Conservation (phyloP, 805 yeast genomes). For the Saccharomycopsis lassenensis region DNA sequence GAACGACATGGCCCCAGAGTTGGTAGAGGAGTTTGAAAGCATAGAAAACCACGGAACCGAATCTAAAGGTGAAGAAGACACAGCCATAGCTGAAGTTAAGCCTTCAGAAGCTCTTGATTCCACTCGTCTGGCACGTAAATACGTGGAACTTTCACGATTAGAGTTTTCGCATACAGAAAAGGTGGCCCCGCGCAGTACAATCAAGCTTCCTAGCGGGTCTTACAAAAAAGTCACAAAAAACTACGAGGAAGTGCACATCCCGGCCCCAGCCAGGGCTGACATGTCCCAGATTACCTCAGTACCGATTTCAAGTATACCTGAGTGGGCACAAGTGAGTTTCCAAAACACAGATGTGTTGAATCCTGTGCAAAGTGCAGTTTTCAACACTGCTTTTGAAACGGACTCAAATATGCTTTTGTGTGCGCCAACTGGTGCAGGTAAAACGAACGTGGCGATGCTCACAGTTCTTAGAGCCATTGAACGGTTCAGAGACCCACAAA, state of each 20-base stretch:
- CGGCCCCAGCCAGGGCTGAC: conserved; percentile 56
- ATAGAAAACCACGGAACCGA: conserved; percentile 24
- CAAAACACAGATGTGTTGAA: conserved; percentile 61
- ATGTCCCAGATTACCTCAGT: conserved; percentile 13
- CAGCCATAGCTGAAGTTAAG: conserved; percentile 7
- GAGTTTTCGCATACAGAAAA: too few relatives aligned
- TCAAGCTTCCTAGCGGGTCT: conserved; percentile 75
- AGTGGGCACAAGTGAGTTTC: conserved; percentile 74
- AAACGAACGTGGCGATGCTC: conserved; percentile 91
- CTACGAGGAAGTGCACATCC: conserved; percentile 88
- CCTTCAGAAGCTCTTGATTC: too few relatives aligned
- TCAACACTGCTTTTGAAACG: conserved; percentile 59
- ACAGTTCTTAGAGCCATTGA: conserved; percentile 55
- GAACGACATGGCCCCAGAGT: conserved; percentile 30
- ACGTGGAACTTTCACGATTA: too few relatives aligned
- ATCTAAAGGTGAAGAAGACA: conserved; percentile 2
- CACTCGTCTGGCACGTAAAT: too few relatives aligned
- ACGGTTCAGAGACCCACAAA: conserved; percentile 34
- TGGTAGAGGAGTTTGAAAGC: conserved; percentile 34
- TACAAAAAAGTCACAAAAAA: conserved; percentile 58
- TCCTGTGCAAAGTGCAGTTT: conserved; percentile 74
- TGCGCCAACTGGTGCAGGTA: conserved; percentile 99
- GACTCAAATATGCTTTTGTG: conserved; percentile 73
- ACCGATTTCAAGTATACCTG: conserved; percentile 38
- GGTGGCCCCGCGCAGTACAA: too few relatives aligned